Evolutionary conservation across 306 rosid species (phyloP).

Genomic region (Crataegus laevigata): DNA sequence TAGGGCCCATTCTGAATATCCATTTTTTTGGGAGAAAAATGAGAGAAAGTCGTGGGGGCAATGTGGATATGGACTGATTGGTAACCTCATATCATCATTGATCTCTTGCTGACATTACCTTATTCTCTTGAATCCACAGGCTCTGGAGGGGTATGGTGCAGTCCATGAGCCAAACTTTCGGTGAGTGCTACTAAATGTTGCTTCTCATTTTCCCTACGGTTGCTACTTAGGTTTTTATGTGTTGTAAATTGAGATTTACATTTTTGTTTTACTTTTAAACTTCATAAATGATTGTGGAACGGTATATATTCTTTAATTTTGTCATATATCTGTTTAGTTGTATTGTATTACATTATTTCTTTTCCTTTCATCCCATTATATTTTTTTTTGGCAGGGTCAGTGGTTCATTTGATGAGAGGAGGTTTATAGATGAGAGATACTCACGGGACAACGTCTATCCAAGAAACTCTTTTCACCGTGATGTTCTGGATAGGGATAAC

Average conservation of each 20-base stretch:
- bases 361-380: constrained; percentile 49
- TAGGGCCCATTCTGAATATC: constrained; percentile 75
- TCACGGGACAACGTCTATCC: constrained; percentile 60
- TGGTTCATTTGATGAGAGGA: constrained; percentile 72
- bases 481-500: constrained; percentile 66
- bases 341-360: constrained; percentile 19
- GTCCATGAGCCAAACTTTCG: constrained; percentile 86
- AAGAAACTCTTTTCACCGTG: constrained; percentile 64
- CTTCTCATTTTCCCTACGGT: constrained; percentile 29
- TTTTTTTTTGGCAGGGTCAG: constrained; percentile 58
- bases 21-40: constrained; percentile 57
- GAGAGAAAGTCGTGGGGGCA: constrained; percentile 87
- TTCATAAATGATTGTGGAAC: neutral
- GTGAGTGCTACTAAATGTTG: constrained; percentile 58
- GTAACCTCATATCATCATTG: constrained; percentile 82
- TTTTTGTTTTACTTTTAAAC: neutral
- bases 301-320: constrained; percentile 6
- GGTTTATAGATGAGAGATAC: constrained; percentile 80
- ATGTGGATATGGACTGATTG: constrained; percentile 98
- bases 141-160: constrained; percentile 91
- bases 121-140: constrained; percentile 99
- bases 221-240: neutral
- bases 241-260: neutral
- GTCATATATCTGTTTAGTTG: constrained; percentile 7
- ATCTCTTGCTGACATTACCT: constrained; percentile 97